These are phyloP conservation scores for Exophiala aquamarina DNA, from an alignment of 2,329 filamentous ascomycete species.

Conservation along the genomic window DNA sequence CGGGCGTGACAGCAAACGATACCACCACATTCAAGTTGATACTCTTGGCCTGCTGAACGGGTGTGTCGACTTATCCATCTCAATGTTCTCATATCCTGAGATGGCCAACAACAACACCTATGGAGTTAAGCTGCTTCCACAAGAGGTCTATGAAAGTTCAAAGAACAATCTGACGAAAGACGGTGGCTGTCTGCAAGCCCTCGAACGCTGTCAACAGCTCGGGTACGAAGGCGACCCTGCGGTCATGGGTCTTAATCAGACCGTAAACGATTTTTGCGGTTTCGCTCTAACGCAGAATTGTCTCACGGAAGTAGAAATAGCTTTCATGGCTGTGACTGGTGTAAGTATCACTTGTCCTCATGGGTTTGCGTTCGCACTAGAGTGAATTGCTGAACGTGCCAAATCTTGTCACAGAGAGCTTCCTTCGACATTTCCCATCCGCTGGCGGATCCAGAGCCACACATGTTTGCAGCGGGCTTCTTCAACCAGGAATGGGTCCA, in stretches of 20 bases:
- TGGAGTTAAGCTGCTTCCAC: slow-evolving; percentile 50
- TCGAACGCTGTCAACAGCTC: slow-evolving; percentile 51
- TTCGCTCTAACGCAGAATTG: slow-evolving; percentile 29
- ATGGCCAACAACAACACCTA: slow-evolving; percentile 62
- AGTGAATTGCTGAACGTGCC: too few species aligned
- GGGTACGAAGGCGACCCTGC: slow-evolving; percentile 48
- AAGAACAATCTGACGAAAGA: slow-evolving; percentile 44
- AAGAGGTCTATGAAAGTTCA: slow-evolving; percentile 46
- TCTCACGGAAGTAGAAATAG: slow-evolving; percentile 51
- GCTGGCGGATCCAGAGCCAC: too few species aligned
- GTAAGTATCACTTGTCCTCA: slow-evolving; percentile 49
- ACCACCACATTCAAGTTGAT: slow-evolving; percentile 36
- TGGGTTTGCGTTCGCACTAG: too few species aligned
- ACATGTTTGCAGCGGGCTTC: slow-evolving; percentile 36
- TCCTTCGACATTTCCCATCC: too few species aligned
- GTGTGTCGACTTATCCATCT: slow-evolving; percentile 52
- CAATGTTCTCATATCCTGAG: slow-evolving; percentile 49
- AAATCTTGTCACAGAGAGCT: too few species aligned
- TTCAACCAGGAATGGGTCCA: slow-evolving; percentile 51
- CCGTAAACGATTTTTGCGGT: slow-evolving; percentile 45
- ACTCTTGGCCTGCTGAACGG: slow-evolving; percentile 58
- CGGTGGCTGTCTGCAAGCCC: slow-evolving; percentile 55
- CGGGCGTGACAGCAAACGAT: background rate
- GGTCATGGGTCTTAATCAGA: slow-evolving; percentile 34
- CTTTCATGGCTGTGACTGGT: slow-evolving; percentile 20